Base-by-base conservation (phyloP, 495 filamentous ascomycete species). In the Aspergillus funiculosus region DNA sequence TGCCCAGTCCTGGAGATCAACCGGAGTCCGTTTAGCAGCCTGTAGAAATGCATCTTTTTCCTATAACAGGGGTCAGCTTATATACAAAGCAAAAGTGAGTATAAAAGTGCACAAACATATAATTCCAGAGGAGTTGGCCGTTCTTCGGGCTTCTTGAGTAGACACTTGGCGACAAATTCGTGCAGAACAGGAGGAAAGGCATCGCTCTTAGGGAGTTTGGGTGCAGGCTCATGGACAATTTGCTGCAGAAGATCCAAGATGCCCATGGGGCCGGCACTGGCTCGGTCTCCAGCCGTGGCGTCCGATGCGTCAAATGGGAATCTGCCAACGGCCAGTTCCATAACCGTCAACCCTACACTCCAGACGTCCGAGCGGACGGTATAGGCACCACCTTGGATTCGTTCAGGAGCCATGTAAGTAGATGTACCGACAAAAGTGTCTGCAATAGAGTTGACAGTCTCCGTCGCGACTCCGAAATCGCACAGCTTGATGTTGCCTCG, bases 341-440 rank as follows among this genome's bases (percentile, higher is more conserved):
- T 95, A 43, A 98, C 78, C 2, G 83, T 84, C 45, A 98, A 68
- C n/a, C 94, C 92, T 52, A 97, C 88, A 76, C 88, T 94, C 92
- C 92, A 98, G 2, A 98, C 92, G 55, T 98, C 92, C 3, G 89
- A 95, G 63, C 95, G 96, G 52, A 98, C 91, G 0, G 91, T 95
- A 65, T 98, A 98, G 50, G 87, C 87, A 40, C 89, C 87, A 22
- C 92, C 92, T 59, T 95, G 88, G 50, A 98, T 98, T 60, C 92
- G 82, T 66, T 98, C 92, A 0, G 92, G 92, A 0, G 92, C 92
- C 92, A 98, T 98, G 67, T 97, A 98, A 37, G 92, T 98, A 4
- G 90, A 95, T 5, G 92, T 98, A 19, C 92, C 92, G 6, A 98
- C 92, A 52, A 98, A 98, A 1, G 92, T 98, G 63, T 96, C 88